These are phyloP conservation scores for Rehmannia glutinosa DNA, from an alignment of 257 asterid species.

Conservation along the genomic window DNA sequence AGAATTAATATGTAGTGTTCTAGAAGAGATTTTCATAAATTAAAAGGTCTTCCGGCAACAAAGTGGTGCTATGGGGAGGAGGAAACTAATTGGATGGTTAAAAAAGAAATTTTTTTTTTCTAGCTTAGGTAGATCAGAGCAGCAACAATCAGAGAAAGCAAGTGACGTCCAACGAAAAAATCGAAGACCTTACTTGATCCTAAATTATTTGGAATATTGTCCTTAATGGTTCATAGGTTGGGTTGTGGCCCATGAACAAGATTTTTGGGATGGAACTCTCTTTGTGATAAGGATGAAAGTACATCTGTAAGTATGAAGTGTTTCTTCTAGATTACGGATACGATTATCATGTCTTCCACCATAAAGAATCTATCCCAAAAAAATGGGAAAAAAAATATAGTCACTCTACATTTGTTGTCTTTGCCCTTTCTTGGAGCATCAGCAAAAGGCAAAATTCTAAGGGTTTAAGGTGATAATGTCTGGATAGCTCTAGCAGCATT, in stretches of 20 bases:
- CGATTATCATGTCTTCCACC: neutral
- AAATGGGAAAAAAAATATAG: neutral
- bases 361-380: neutral
- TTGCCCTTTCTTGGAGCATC: neutral
- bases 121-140: constrained; percentile 3
- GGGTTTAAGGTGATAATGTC: neutral
- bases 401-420: neutral
- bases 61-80: neutral
- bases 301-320: neutral
- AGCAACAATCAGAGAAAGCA: neutral
- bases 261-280: neutral
- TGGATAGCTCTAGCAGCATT: constrained; percentile 3
- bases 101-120: neutral
- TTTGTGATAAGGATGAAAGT: neutral
- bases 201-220: neutral
- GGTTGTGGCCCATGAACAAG: neutral
- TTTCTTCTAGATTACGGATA: neutral
- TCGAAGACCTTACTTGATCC: too few species aligned
- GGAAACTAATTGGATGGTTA: neutral
- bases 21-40: neutral
- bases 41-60: neutral
- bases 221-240: neutral
- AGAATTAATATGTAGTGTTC: constrained; percentile 1
- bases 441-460: neutral
- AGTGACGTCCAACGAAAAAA: too few species aligned